A percentile compares a stretch with the other conserved stretches of the same genome.
Evolutionary conservation across 2,329 filamentous ascomycete species (phyloP).

Genomic region (Aschersonia sp.): DNA sequence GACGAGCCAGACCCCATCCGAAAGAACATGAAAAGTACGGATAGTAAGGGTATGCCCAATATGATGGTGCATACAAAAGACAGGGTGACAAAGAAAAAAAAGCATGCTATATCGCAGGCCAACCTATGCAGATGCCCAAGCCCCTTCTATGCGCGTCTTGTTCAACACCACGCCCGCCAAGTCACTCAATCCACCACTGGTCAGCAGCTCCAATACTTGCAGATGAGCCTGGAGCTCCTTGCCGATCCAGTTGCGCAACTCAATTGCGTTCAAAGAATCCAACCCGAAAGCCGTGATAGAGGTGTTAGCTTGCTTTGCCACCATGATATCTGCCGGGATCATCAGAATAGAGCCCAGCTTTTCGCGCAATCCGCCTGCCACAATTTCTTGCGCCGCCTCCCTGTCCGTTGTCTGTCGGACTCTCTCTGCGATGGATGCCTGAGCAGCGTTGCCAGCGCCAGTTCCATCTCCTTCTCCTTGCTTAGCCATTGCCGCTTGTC

Average conservation of each 20-base stretch:
- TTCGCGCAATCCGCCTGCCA: conserved; percentile 9
- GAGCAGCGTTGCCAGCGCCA: neutral
- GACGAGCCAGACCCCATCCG: no score
- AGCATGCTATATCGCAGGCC: neutral
- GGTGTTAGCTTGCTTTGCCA: conserved; percentile 7
- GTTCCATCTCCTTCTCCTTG: conserved; percentile 1
- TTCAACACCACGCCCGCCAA: conserved; percentile 11
- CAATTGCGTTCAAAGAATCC: conserved; percentile 35
- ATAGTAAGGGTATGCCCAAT: neutral
- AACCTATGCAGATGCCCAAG: conserved; percentile 4
- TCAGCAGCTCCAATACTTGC: conserved; percentile 40
- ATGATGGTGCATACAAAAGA: neutral
- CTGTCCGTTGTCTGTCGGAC: conserved; percentile 4
- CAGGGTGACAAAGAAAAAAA: neutral
- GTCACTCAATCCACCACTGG: conserved; percentile 25
- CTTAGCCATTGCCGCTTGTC: conserved; percentile 18
- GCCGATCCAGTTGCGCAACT: conserved; percentile 36
- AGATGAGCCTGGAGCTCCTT: conserved; percentile 26
- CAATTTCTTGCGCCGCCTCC: conserved; percentile 12
- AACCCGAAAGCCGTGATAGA: conserved; percentile 16
- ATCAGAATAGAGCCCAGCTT: conserved; percentile 21
- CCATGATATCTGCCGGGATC: conserved; percentile 11
- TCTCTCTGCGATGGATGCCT: conserved; percentile 7
- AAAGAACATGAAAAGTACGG: neutral
- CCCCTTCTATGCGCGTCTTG: conserved; percentile 11